Evolutionary conservation across 1,284 basidiomycete genomes (phyloP), one percentile per base, ranked within the genome.

Genomic region (Gymnopus androsaceus): DNA sequence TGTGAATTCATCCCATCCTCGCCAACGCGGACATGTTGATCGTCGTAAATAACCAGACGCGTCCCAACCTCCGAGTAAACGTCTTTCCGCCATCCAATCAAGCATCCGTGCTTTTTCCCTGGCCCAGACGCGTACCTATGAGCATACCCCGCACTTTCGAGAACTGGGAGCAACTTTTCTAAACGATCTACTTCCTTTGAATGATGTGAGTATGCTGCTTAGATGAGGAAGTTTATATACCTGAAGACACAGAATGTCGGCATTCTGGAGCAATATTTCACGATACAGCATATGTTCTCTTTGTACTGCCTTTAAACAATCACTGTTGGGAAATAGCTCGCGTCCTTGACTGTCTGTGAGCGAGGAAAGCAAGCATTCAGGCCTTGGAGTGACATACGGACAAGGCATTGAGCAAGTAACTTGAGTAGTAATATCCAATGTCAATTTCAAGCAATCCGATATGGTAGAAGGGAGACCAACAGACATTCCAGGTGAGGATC

Each of bases 191-290:
- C 88, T 76, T 92, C 90, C 88, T 93, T 31, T 28, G 40, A 38
- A 28, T 36, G 8, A 23, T 19, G 17, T 17, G 30, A n/a, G 48
- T n/a, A n/a, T n/a, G n/a, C n/a, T n/a, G 51, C 45, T 30, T 48
- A 57, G 38, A 23, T 11, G 17, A n/a, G 40, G 37, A 47, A 45
- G 17, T 14, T 23, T 14, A 34, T 14, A 62, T 66, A 88, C 92
- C 77, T 95, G 93, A 38, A 95, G 78, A 67, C 93, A 95, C 49
- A 94, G 73, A 17, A 95, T 82, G 68, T 95, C 90, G 1, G 88
- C 83, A 23, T 80, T 65, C 55, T 88, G 82, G 2, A 78, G 77
- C 23, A 82, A 70, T 28, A 95, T 78, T 69, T 95, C 94, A 46
- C 78, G 76, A 61, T 85, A 79, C 11, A 93, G 72, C 88, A 95